Percentiles rank a stretch among this genome's conserved stretches.
These are phyloP conservation scores for Coffea canephora DNA, from an alignment of 257 asterid species.

Conservation along the genomic window DNA sequence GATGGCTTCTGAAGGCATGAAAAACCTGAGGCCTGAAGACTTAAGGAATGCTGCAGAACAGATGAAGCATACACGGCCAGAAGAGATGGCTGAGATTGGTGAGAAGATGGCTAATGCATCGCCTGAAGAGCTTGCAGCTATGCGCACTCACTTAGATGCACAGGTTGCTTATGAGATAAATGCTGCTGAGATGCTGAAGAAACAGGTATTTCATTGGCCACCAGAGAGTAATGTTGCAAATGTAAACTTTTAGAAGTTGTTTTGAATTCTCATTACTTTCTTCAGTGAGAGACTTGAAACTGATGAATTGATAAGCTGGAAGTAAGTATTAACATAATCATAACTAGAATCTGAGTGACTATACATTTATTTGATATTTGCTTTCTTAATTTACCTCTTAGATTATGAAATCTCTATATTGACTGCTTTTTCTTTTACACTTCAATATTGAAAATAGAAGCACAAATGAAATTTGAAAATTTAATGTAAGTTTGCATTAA, in stretches of 20 bases:
- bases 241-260: not conserved
- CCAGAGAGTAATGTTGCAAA: not conserved
- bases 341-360: not conserved
- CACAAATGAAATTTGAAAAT: not conserved
- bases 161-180: constrained; percentile 70
- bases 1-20: constrained; percentile 98
- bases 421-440: not conserved
- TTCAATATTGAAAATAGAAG: not conserved
- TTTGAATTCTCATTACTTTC: not conserved
- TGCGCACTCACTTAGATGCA: constrained; percentile 79
- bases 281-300: too few species aligned
- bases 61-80: constrained; percentile 88
- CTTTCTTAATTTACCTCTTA: not conserved
- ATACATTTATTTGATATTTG: not conserved
- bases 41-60: constrained; percentile 84
- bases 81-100: constrained; percentile 85
- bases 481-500: not conserved
- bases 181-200: constrained; percentile 87
- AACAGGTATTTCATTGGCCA: constrained; percentile 58
- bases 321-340: not conserved
- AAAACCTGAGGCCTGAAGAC: constrained; percentile 84
- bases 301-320: not conserved
- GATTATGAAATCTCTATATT: not conserved
- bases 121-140: constrained; percentile 81
- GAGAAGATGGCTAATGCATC: constrained; percentile 92